A percentile compares a stretch with the other conserved stretches of the same genome.
phyloP scores from a whole-genome alignment of 176 grass and related monocot genomes.

The Musa troglodytarum region DNA sequence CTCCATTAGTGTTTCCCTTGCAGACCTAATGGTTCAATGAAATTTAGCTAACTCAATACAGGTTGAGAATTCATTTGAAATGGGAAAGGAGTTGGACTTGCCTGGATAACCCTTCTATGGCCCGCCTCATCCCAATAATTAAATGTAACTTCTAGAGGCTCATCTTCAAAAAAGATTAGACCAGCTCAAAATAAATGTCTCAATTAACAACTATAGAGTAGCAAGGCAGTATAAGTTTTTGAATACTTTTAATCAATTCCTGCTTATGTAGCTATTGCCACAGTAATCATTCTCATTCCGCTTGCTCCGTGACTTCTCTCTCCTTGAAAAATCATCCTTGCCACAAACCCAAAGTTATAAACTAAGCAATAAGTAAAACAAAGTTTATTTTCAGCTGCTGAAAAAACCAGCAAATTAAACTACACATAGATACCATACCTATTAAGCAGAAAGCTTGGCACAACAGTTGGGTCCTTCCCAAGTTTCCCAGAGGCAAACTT shows the following conservation, averaged over 20 bases:
- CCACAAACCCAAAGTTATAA: constrained; percentile 22
- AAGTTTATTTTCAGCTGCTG: constrained; percentile 15
- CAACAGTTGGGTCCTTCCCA: constrained; percentile 88
- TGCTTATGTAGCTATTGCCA: constrained; percentile 79
- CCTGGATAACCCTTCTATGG: constrained; percentile 70
- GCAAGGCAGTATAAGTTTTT: background rate
- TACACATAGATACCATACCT: too few relatives aligned
- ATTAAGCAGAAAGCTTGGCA: constrained; percentile 24
- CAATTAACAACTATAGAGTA: background rate
- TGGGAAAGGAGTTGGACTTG: background rate
- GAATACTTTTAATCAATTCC: constrained; percentile 85
- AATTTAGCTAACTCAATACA: background rate
- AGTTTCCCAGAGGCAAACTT: constrained; percentile 46
- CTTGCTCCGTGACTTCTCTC: constrained; percentile 91
- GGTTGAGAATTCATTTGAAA: background rate
- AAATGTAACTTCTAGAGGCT: constrained; percentile 83
- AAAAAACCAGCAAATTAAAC: constrained; percentile 20
- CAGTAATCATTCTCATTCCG: constrained; percentile 69
- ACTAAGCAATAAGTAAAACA: constrained; percentile 8
- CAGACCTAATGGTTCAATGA: constrained; percentile 34
- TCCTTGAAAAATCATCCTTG: constrained; percentile 98
- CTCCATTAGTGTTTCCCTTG: constrained; percentile 80
- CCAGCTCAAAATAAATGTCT: background rate
- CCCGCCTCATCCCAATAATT: constrained; percentile 98
- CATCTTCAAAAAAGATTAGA: constrained; percentile 42